Conservation (phyloP, 768 basidiomycete genomes). For the Arthromyces matolae region DNA sequence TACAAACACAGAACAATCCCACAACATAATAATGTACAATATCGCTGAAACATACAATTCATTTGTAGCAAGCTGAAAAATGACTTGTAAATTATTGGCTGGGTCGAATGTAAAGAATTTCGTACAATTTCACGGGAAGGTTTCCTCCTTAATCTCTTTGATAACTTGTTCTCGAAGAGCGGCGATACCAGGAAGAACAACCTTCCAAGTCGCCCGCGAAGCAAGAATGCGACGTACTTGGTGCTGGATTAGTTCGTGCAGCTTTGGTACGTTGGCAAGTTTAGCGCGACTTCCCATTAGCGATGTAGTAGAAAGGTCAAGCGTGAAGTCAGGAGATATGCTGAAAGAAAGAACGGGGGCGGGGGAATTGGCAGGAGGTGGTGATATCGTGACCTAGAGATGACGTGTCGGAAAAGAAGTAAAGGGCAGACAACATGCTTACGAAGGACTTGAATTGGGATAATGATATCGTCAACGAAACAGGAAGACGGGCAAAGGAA, state of each 20-base stretch:
- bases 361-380: conserved; percentile 51
- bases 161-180: conserved; percentile 34
- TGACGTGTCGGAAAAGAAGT: neutral
- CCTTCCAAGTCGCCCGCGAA: conserved; percentile 58
- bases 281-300: conserved; percentile 97
- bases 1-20: neutral
- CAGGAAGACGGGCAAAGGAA: conserved; percentile 79
- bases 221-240: conserved; percentile 71
- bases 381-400: conserved; percentile 56
- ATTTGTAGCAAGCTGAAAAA: conserved; percentile 1
- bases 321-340: conserved; percentile 81
- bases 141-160: conserved; percentile 29
- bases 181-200: conserved; percentile 63
- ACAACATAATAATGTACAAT: conserved; percentile 9
- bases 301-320: conserved; percentile 85
- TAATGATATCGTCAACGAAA: conserved; percentile 75
- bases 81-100: neutral
- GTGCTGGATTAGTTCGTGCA: conserved; percentile 89
- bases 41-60: neutral
- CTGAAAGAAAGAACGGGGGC: conserved; percentile 65
- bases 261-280: conserved; percentile 93
- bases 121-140: conserved; percentile 13
- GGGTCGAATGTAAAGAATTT: no score
- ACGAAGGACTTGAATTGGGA: conserved; percentile 70
- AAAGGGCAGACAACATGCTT: conserved; percentile 20